These are phyloP conservation scores for Blastobotrys raffinosifermentans DNA, from an alignment of 1,139 yeast genomes.

Conservation along the genomic window DNA sequence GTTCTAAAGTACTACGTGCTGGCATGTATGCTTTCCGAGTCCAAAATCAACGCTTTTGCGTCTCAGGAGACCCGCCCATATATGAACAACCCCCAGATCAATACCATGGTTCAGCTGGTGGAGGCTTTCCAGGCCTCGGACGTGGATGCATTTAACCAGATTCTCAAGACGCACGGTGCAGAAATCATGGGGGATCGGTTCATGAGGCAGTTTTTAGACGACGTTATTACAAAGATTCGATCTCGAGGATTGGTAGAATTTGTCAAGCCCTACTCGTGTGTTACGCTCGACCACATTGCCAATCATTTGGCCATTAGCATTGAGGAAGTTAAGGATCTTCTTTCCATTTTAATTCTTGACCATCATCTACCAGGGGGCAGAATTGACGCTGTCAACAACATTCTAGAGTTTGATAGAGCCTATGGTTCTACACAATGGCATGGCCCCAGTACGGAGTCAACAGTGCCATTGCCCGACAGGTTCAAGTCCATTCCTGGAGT, in stretches of 20 bases:
- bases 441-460: too few relatives aligned
- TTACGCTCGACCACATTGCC: conserved; percentile 33
- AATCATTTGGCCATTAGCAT: conserved; percentile 22
- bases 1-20: conserved; percentile 59
- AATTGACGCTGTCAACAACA: conserved; percentile 35
- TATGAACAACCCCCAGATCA: conserved; percentile 35
- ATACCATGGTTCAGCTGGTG: conserved; percentile 35
- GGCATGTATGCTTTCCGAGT: conserved; percentile 58
- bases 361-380: conserved; percentile 42
- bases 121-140: conserved; percentile 37
- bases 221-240: conserved; percentile 32
- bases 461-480: too few relatives aligned
- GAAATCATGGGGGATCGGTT: conserved; percentile 28
- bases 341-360: conserved; percentile 41
- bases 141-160: conserved; percentile 32
- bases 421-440: not conserved
- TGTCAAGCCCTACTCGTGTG: conserved; percentile 37
- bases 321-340: conserved; percentile 37
- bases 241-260: conserved; percentile 33
- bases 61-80: conserved; percentile 44
- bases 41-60: conserved; percentile 60
- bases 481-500: too few relatives aligned
- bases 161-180: conserved; percentile 24
- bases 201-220: conserved; percentile 27
- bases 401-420: conserved; percentile 12